Base-by-base conservation (phyloP, 2,329 filamentous ascomycete species). In the Aspergillus neoniger region DNA sequence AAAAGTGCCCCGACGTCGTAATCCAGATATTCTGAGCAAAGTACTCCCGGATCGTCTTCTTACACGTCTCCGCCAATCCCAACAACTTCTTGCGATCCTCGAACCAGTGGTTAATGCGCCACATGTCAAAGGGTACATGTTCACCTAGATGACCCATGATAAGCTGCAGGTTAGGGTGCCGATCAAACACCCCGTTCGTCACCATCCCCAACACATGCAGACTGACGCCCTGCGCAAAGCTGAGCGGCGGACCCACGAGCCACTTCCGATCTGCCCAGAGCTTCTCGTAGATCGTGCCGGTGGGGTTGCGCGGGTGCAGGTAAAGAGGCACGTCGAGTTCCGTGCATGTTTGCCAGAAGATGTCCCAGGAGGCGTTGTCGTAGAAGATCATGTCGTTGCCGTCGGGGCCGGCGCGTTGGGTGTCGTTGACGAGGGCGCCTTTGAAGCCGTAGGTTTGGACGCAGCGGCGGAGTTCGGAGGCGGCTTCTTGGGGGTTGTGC, bases 301-400 rank as follows among this genome's bases (percentile, higher is more conserved):
- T 84, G 1, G 86, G 84, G 64, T 83, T 82, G 51, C 83, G 78
- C 0, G 86, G 87, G 70, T 89, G 87, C 1, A 89, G 77, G 67
- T 89, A 89, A 52, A 89, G 80, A 0, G 86, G 86, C 0, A 88
- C 86, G 59, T 88, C 84, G 0, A 89, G 81, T 47, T 87, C 83
- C 1, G 79, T 79, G 8, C 82, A 80, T 0, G 81, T 82, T 12
- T 78, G 69, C 86, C 86, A 89, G 79, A 89, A 88, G 21, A 81
- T 71, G 32, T 77, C 74, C 80, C 83, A 90, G 61, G 84, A 81
- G 0, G 82, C 79, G 8, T 80, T 76, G 68, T 89, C 87, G 74
- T 88, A 89, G 75, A 88, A 89, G 70, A 88, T 76, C 78, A 86
- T 83, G 23, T 82, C 81, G 58, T 87, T 84, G 39, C 85, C 86